Evolutionary conservation across 306 rosid species (phyloP).

Genomic region (Senna tora): DNA sequence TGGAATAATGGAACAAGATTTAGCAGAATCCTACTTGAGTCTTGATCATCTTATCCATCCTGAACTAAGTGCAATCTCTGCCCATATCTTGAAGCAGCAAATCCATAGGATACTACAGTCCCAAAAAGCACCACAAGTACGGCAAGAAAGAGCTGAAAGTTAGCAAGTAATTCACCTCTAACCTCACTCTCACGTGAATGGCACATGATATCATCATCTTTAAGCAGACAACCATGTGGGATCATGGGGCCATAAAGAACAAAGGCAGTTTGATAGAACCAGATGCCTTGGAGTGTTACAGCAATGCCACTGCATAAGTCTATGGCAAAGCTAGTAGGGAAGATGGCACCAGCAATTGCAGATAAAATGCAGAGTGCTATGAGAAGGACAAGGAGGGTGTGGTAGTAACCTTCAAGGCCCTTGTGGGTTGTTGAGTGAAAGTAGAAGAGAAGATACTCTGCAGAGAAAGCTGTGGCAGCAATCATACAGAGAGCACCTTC

Average conservation of each 20-base stretch:
- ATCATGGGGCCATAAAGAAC: conserved; percentile 93
- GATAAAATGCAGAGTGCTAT: conserved; percentile 78
- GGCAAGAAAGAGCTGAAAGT: conserved; percentile 75
- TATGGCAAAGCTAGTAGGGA: conserved; percentile 82
- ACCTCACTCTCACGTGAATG: conserved; percentile 70
- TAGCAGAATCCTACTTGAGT: conserved; percentile 40
- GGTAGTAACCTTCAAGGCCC: conserved; percentile 94
- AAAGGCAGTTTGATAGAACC: conserved; percentile 99
- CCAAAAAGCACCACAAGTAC: conserved; percentile 64
- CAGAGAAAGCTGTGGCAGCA: conserved; percentile 80
- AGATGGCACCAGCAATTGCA: conserved; percentile 64
- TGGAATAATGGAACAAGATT: neutral
- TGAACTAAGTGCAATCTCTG: conserved; percentile 43
- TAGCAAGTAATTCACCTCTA: conserved; percentile 88
- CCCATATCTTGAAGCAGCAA: conserved; percentile 67
- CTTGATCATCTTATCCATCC: conserved; percentile 45
- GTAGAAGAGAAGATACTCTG: conserved; percentile 86
- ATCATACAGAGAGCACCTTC: conserved; percentile 81
- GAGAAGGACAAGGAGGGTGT: conserved; percentile 74
- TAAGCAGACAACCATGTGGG: conserved; percentile 81
- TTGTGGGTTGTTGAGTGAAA: conserved; percentile 92
- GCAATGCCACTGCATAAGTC: conserved; percentile 77
- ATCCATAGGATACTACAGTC: conserved; percentile 57
- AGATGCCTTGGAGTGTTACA: conserved; percentile 86
- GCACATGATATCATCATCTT: conserved; percentile 53